Base-by-base conservation (phyloP, 106 monocot genomes). In the Acorus gramineus region DNA sequence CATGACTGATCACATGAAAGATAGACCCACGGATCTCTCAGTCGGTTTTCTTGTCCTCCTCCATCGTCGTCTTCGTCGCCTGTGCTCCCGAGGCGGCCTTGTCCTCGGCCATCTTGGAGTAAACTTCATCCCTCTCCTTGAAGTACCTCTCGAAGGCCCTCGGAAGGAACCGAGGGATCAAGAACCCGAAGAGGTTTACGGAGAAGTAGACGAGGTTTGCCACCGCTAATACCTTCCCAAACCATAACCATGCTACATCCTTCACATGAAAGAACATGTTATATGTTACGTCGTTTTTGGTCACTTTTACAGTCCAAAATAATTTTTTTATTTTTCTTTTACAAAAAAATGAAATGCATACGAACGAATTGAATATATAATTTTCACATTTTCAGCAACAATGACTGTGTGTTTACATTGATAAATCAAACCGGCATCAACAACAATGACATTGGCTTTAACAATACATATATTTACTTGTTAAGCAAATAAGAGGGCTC, bases 81-180 rank as follows among this genome's bases (percentile, higher is more conserved):
- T 56, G 44, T 59, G 46, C 50, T 46, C 48, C 4, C 8, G 61
- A 62, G 1, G 53, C 7, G 5, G 10, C 63, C 63, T 76, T 81
- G 44, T 87, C 92, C 81, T 77, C 79, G 7, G 81, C 59, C 12
- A 53, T 66, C 74, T 82, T 80, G 6, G 87, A 65, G 6, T 10
- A 54, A 4, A 73, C 64, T 60, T 86, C 90, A 3, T 79, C 78
- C 54, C 84, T 43, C 61, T 82, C 81, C 61, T 58, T 76, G 69
- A 90, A 96, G 67, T 96, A 96, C 69, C 65, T 78, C 74, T 90
- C 90, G 59, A 96, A 90, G 2, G 95, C 87, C 56, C 78, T 75
- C 3, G 95, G 95, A 7, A 96, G 70, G 70, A 90, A 90, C 4
- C 74, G 62, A 0, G 95, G 95, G 10, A 96, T 87, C 56, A 96